Evolutionary conservation across 1,284 basidiomycete genomes (phyloP), one percentile per base, ranked within the genome.

Genomic region (Flammula alnicola): DNA sequence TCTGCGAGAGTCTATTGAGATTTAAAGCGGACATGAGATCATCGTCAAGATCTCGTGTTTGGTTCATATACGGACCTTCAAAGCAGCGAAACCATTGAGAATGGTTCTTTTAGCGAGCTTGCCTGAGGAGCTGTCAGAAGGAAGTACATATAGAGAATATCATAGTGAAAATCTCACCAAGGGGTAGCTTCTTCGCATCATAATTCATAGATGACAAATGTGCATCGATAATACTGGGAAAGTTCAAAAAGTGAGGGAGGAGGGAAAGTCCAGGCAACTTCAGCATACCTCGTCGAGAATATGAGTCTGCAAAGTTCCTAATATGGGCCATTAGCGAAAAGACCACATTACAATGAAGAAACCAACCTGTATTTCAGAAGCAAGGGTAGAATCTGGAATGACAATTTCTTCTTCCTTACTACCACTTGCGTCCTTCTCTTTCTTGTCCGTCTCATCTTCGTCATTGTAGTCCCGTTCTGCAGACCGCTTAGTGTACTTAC

Each of bases 191-290:
- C 26, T 26, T 46, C 4, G 49, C 49, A n/a, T 51, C 49, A 16
- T 51, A 51, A 38, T 51, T 51, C 49, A 51, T 51, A 22, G 49
- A 51, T 14, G 49, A 51, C 19, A 51, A 22, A 46, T 51, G 49
- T 5, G 49, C 49, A 14, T 51, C 49, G n/a, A 51, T 51, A 29
- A 51, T 45, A 17, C 49, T 49, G 23, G 19, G 10, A 8, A 11
- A 22, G 3, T 7, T 12, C 7, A 12, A 25, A 16, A 29, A 12
- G n/a, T 11, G n/a, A 29, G n/a, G 5, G 29, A 26, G 12, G 12
- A 20, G 16, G 19, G 14, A 5, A 8, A 11, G 17, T 3, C 14
- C 14, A 20, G 17, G 12, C 16, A 32, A 4, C 9, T 7, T 36
- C 10, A 12, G 23, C n/a, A n/a, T 29, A 38, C 44, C 33, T 49